Evolutionary conservation across 1,284 basidiomycete species (phyloP).

Genomic region (Ganoderma leucocontextum): DNA sequence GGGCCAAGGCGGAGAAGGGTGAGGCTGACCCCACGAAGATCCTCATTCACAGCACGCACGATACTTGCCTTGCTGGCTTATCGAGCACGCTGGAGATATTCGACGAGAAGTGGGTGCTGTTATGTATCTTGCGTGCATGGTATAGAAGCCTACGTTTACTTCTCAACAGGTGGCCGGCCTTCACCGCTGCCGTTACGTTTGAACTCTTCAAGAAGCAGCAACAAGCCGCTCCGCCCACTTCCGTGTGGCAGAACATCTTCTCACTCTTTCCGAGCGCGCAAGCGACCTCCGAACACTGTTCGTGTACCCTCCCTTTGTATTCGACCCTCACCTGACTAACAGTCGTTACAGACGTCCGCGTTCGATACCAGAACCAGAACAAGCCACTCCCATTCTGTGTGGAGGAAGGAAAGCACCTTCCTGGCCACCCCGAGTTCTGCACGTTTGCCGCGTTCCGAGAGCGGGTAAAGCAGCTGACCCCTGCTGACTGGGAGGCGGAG

Average conservation of each 20-base stretch:
- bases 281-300: conserved; percentile 53
- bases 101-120: conserved; percentile 63
- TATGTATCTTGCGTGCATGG: not conserved
- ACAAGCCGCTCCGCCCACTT: conserved; percentile 29
- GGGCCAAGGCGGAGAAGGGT: conserved; percentile 55
- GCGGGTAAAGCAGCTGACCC: conserved; percentile 69
- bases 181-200: conserved; percentile 77
- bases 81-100: conserved; percentile 78
- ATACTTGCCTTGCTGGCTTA: conserved; percentile 77
- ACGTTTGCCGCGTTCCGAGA: conserved; percentile 72
- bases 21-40: conserved; percentile 62
- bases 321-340: not conserved
- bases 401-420: conserved; percentile 70
- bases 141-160: not conserved
- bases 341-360: conserved; percentile 63
- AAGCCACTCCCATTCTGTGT: conserved; percentile 75
- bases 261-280: conserved; percentile 35
- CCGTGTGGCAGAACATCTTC: conserved; percentile 41
- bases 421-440: conserved; percentile 81
- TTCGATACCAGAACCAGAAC: conserved; percentile 80
- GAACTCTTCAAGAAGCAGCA: conserved; percentile 66
- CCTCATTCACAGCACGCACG: conserved; percentile 78
- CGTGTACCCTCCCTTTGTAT: conserved; percentile 11
- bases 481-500: conserved; percentile 69
- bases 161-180: conserved; percentile 72